Evolutionary conservation across 2,329 filamentous ascomycete species (phyloP), one percentile per base, ranked within the genome.

Genomic region (Aureobasidium vineae): DNA sequence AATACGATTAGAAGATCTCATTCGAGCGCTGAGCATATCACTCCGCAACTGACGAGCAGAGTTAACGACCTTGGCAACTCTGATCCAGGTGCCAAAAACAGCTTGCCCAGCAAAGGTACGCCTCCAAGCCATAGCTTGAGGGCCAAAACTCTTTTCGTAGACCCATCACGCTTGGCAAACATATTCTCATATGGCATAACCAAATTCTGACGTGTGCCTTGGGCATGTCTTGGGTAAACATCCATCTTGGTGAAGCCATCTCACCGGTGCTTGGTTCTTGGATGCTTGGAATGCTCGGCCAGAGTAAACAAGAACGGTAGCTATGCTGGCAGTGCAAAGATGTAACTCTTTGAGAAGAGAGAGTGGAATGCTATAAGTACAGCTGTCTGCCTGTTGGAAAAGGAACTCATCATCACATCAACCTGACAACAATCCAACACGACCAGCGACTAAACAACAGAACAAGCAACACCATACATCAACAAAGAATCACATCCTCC

Each of bases 311-410:
- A 21, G 21, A 31, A 23, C 38, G 52, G 33, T 54, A 28, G 33
- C 21, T 7, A 40, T 40, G 33, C 15, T 40, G 33, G 52, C 31
- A 54, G 52, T 28, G 33, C n/a, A 40, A 23, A n/a, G 19, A 31
- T n/a, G 15, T n/a, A 5, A 3, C 19, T 19, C 23, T 21, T 38
- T 13, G 38, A n/a, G 36, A 59, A 15, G 41, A 59, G 31, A 8
- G 38, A 23, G 16, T 19, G 33, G 6, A 45, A 45, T 23, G 38
- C 38, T 64, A 64, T 54, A 64, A 64, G 50, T 54, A 64, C 45
- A 15, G 19, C 31, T 43, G n/a, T 23, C 47, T 54, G 16, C 26
- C 49, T 38, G 36, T 45, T 6, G 38, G 5, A 41, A n/a, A 10
- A 26, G 43, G 2, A 54, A 15, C 6, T 28, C 49, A 53, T 53